These are phyloP conservation scores for Hirsutella minnesotensis DNA, from an alignment of 2,329 filamentous ascomycete species.

Conservation along the genomic window DNA sequence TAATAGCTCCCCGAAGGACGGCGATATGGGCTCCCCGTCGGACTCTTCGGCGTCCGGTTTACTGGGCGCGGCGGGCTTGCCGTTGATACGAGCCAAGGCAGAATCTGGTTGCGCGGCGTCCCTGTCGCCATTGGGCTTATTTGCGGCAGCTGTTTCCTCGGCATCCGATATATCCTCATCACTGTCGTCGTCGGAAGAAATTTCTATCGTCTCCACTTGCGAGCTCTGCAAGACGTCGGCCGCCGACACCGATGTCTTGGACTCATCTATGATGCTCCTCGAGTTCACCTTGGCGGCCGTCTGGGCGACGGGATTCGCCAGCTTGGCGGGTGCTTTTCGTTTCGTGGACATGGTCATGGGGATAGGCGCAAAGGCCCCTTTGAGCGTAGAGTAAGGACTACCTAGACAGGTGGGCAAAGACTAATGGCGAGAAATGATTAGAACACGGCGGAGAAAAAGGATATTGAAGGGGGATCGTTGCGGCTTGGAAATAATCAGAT, in stretches of 20 bases:
- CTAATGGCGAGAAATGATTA: no score
- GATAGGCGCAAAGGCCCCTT: background rate
- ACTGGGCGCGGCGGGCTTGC: conserved; percentile 10
- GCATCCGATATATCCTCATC: conserved; percentile 36
- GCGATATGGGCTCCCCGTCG: conserved; percentile 38
- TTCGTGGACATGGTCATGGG: conserved; percentile 43
- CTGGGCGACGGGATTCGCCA: conserved; percentile 43
- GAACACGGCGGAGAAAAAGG: no score
- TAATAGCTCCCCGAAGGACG: conserved; percentile 80
- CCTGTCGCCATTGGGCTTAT: conserved; percentile 8
- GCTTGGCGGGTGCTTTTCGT: conserved; percentile 45
- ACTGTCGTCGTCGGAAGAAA: conserved; percentile 43
- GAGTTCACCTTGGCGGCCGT: conserved; percentile 37
- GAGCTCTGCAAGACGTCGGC: conserved; percentile 25
- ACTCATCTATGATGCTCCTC: conserved; percentile 45
- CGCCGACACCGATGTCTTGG: conserved; percentile 39
- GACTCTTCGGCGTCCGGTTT: conserved; percentile 22
- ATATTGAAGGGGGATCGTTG: no score
- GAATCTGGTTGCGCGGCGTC: conserved; percentile 7
- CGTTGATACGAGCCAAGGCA: conserved; percentile 11
- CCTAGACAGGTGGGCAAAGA: no score
- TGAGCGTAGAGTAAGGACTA: background rate
- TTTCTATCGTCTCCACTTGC: conserved; percentile 37
- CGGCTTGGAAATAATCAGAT: no score
- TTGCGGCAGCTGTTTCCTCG: conserved; percentile 10